phyloP scores from a whole-genome alignment of 2,329 filamentous ascomycete species.

The Penicillium sp. region DNA sequence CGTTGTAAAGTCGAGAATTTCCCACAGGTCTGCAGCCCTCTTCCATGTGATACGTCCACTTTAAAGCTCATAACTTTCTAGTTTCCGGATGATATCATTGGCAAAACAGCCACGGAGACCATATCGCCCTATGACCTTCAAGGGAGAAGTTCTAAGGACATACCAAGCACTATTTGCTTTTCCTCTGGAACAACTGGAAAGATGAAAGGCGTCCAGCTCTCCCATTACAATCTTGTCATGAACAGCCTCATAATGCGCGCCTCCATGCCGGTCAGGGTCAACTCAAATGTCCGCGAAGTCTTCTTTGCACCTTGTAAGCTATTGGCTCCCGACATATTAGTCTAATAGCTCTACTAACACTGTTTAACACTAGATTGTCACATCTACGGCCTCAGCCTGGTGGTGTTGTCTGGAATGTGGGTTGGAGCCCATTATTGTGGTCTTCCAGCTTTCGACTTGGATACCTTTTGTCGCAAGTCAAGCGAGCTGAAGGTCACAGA shows the following conservation, averaged over 20 bases:
- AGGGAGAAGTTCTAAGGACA: conserved; percentile 22
- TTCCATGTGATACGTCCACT: too few relatives aligned
- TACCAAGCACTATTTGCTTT: conserved; percentile 52
- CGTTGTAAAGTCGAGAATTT: conserved; percentile 3
- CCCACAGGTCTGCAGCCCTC: conserved; percentile 5
- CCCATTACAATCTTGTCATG: conserved; percentile 75
- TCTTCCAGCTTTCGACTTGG: conserved; percentile 22
- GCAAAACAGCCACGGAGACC: conserved; percentile 10
- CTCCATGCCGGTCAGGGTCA: conserved; percentile 18
- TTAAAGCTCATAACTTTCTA: neutral
- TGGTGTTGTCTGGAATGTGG: conserved; percentile 25
- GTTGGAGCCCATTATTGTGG: conserved; percentile 18
- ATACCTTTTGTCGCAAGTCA: conserved; percentile 19
- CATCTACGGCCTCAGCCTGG: conserved; percentile 21
- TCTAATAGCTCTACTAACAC: neutral
- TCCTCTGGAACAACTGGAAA: conserved; percentile 82
- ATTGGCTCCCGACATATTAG: neutral
- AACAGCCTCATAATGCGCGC: conserved; percentile 54
- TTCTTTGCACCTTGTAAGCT: conserved; percentile 25
- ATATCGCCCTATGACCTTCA: conserved; percentile 26
- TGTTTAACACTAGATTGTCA: conserved; percentile 20
- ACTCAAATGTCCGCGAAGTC: conserved; percentile 22
- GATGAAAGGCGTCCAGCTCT: conserved; percentile 82
- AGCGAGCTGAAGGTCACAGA: conserved; percentile 24
- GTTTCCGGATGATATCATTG: conserved; percentile 27